Percentiles rank a stretch among this genome's conserved stretches.
These are phyloP conservation scores for Baudoinia panamericana DNA, from an alignment of 495 filamentous ascomycete species.

Conservation along the genomic window DNA sequence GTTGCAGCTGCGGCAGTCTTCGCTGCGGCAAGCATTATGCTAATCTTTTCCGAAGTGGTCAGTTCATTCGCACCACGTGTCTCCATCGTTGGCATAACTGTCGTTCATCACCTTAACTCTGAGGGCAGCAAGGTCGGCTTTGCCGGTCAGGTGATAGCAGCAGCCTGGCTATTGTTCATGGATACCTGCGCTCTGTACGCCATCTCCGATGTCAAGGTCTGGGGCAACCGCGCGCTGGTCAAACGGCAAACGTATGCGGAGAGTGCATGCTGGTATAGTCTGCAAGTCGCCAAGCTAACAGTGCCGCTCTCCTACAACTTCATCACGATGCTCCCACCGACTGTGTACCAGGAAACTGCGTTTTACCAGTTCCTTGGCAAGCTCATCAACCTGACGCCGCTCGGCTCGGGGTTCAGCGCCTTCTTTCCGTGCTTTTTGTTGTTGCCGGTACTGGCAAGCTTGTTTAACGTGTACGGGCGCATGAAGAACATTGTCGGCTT, in stretches of 20 bases:
- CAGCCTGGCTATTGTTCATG: constrained; percentile 91
- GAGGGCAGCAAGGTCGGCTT: constrained; percentile 62
- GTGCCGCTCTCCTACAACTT: constrained; percentile 94
- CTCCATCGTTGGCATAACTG: constrained; percentile 71
- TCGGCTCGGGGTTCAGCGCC: constrained; percentile 73
- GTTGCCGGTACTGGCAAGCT: constrained; percentile 64
- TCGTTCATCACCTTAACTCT: constrained; percentile 61
- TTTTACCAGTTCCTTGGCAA: constrained; percentile 80
- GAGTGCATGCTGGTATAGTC: constrained; percentile 87
- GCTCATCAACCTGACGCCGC: constrained; percentile 69
- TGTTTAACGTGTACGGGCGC: constrained; percentile 77
- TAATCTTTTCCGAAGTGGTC: constrained; percentile 86
- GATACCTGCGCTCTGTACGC: constrained; percentile 69
- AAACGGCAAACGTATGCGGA: constrained; percentile 80
- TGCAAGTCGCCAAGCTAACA: constrained; percentile 76
- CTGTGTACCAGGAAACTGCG: constrained; percentile 52
- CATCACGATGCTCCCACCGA: constrained; percentile 64
- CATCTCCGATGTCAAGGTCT: constrained; percentile 80
- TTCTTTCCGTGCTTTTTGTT: constrained; percentile 81
- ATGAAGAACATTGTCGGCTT: constrained; percentile 68
- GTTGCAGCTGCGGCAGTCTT: constrained; percentile 51
- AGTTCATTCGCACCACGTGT: constrained; percentile 60
- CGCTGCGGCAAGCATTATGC: constrained; percentile 58
- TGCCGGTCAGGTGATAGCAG: constrained; percentile 68
- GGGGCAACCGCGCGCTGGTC: constrained; percentile 85